Conservation (phyloP, 495 filamentous ascomycete species). For the Thermochaetoides thermophila region DNA sequence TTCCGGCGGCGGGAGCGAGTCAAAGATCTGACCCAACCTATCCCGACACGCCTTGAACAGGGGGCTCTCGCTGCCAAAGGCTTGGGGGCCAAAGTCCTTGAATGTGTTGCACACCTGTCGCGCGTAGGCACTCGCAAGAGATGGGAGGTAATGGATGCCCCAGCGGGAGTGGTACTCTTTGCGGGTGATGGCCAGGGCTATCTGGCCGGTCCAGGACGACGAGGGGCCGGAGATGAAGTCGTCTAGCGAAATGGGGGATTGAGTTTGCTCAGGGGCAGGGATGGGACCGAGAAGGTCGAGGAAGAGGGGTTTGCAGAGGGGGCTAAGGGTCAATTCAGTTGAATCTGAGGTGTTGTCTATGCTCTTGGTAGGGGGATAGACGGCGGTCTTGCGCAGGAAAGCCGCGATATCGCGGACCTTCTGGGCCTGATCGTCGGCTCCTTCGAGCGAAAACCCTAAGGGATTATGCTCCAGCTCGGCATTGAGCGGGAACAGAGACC, state of each 20-base stretch:
- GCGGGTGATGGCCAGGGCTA: slow-evolving; percentile 19
- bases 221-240: not conserved
- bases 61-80: slow-evolving; percentile 21
- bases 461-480: slow-evolving; percentile 15
- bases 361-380: not conserved
- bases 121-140: slow-evolving; percentile 25
- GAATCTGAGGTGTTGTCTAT: not conserved
- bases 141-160: slow-evolving; percentile 32
- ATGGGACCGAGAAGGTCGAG: slow-evolving; percentile 18
- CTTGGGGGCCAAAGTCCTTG: slow-evolving; percentile 31
- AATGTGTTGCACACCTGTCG: slow-evolving; percentile 33
- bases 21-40: slow-evolving; percentile 23
- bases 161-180: slow-evolving; percentile 19
- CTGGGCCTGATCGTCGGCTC: not conserved
- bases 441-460: slow-evolving; percentile 1
- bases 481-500: slow-evolving; percentile 17
- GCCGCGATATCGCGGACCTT: slow-evolving; percentile 3
- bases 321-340: not conserved
- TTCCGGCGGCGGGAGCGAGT: slow-evolving; percentile 23
- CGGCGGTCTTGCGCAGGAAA: too few relatives aligned
- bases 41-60: slow-evolving; percentile 27
- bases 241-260: not conserved
- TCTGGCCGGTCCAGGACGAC: slow-evolving; percentile 18
- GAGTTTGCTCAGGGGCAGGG: slow-evolving; percentile 2
- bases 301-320: slow-evolving; percentile 20